Evolutionary conservation across 2,329 filamentous ascomycete species (phyloP), one percentile per base, ranked within the genome.

Genomic region (Rugonectria rugulosa): DNA sequence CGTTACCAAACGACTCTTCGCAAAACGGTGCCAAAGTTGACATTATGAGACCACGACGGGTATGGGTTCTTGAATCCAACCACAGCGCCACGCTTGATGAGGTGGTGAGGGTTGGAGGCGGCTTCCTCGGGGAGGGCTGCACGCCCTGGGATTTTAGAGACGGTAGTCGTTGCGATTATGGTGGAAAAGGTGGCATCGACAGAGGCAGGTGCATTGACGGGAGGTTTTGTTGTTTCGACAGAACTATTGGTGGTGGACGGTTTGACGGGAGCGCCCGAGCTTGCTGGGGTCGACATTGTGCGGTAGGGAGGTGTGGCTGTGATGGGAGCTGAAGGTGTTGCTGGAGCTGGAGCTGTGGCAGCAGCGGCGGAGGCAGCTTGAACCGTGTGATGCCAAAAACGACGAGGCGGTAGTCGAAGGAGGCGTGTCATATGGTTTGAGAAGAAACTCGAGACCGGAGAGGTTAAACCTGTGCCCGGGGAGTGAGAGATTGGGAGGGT

Each of bases 11-110:
- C 15, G 3, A 79, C 64, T n/a, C 68, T 70, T 21, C 58, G 60
- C 1, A 74, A 10, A 6, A 73, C 67, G 14, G 63, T 64, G 8
- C 48, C 32, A 2, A 70, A 46, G 23, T 42, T 57, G 19, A 63
- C 54, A 12, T 54, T 59, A 26, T 63, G 63, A 14, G 31, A 68
- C 51, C 70, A 79, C 0, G 81, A 84, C n/a, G 79, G 76, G 46
- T 84, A 76, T 0, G 78, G 77, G 57, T 85, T 85, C 53, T 72
- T 72, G 68, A 84, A 85, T 56, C 75, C 74, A 41, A 75, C 66
- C 17, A 75, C 60, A 20, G 57, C 64, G 36, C 80, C 79, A 36
- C 71, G 60, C 45, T 70, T 72, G 54, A 77, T 70, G 44, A 82
- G 67, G 56, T 85, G 80, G 60, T 85, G 81, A 17, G 79, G 72